These are phyloP conservation scores for Calonectria multiphialidica DNA, from an alignment of 2,329 filamentous ascomycete species.

Conservation along the genomic window DNA sequence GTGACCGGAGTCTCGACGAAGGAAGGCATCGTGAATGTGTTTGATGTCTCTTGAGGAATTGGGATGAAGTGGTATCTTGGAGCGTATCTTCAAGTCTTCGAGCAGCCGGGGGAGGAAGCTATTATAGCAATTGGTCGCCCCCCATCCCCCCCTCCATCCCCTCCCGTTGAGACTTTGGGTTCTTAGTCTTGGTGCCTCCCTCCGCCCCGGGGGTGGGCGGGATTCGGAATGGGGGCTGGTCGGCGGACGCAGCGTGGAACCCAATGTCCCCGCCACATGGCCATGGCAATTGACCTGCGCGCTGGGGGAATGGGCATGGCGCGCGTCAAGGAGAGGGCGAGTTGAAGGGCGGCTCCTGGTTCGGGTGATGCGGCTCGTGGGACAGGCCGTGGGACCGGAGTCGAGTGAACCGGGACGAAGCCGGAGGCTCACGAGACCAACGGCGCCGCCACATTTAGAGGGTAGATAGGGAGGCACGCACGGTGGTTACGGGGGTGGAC, in stretches of 20 bases:
- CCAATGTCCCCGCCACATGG: conserved; percentile 22
- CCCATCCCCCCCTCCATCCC: not conserved
- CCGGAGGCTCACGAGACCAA: conserved; percentile 43
- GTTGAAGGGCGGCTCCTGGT: not conserved
- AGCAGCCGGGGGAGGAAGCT: conserved; percentile 37
- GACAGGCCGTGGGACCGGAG: conserved; percentile 43
- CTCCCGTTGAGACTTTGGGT: not conserved
- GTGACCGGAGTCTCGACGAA: conserved; percentile 48
- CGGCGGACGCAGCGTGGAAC: conserved; percentile 7
- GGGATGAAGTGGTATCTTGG: conserved; percentile 29
- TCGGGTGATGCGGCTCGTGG: conserved; percentile 36
- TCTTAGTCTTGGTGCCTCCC: not conserved
- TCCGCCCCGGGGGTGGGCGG: conserved; percentile 8
- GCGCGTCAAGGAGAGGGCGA: not conserved
- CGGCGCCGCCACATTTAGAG: conserved; percentile 34
- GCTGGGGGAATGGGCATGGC: not conserved
- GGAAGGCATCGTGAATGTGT: conserved; percentile 46
- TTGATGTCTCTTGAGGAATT: conserved; percentile 26
- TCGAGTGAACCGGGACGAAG: conserved; percentile 41
- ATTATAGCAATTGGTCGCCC: conserved; percentile 42
- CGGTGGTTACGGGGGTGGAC: conserved; percentile 21
- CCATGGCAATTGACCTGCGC: conserved; percentile 28
- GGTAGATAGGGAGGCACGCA: conserved; percentile 14
- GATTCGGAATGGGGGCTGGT: conserved; percentile 3
- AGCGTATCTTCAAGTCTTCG: conserved; percentile 21